Evolutionary conservation across 768 basidiomycete genomes (phyloP), one percentile per base, ranked within the genome.

Genomic region (Lactarius quietus): DNA sequence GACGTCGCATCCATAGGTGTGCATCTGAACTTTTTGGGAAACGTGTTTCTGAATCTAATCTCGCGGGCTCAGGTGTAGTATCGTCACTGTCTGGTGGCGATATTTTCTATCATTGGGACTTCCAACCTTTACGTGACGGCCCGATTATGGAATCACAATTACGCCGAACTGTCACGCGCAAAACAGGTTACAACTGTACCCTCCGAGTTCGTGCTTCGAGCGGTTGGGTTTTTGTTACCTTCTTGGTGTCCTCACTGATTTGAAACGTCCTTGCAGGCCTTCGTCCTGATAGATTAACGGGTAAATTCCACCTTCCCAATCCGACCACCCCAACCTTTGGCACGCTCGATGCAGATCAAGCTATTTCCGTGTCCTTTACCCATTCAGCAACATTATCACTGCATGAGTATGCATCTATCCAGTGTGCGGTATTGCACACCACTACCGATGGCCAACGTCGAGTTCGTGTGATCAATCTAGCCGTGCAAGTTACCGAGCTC

Each of bases 101-200:
- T 63, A 71, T 96, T 1, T 95, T 90, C 76, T 96, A 89, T 78
- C 90, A 95, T 72, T 97, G 96, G 10, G 84, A 92, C n/a, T 99
- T 93, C 74, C 83, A 88, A 59, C 81, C 84, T 3, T 74, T 76
- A 8, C 83, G 89, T 57, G 94, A 97, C 73, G 81, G 81, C 9
- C 71, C 78, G 9, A 78, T 85, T 6, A 71, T 99, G 15, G 76
- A 82, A n/a, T 88, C 88, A n/a, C 92, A 98, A 70, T 72, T 98
- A 26, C 80, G 80, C 61, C 82, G 92, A 23, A 72, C 95, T 8
- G 72, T 93, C 35, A 78, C 80, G 3, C 81, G 93, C 29, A 86
- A 83, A 69, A 88, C 88, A 10, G 93, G 80, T 0, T 98, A 89
- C 73, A 90, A 91, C 71, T 92, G 89, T 67, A 82, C 84, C 3